A percentile compares a stretch with the other conserved stretches of the same genome.
These are phyloP conservation scores for Trebouxia gelatinosa DNA, from an alignment of 163 green algal genomes.

Conservation along the genomic window DNA sequence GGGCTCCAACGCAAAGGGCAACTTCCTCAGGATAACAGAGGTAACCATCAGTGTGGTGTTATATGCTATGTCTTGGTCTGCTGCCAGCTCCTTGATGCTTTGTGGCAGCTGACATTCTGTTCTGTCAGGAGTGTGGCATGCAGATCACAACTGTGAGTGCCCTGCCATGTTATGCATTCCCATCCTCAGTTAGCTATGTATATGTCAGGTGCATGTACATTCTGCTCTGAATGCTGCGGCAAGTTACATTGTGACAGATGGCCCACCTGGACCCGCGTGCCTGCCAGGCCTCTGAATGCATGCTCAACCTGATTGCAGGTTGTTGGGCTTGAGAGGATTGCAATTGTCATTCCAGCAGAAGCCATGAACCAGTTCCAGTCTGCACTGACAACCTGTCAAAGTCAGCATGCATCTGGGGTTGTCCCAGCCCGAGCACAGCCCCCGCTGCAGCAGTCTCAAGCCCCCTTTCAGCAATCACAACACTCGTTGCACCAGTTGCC, in stretches of 20 bases:
- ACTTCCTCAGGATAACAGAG: constrained; percentile 40
- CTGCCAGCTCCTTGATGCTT: neutral
- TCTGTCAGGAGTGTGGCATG: neutral
- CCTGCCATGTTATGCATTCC: too few species aligned
- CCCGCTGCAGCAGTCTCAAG: neutral
- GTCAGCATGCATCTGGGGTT: constrained; percentile 21
- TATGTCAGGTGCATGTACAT: too few species aligned
- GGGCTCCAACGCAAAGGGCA: constrained; percentile 34
- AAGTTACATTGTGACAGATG: too few species aligned
- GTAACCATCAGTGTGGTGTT: constrained; percentile 1
- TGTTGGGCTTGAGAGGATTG: constrained; percentile 29
- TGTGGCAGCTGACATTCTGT: neutral
- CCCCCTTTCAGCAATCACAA: neutral
- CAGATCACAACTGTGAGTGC: too few species aligned
- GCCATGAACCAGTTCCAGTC: constrained; percentile 34
- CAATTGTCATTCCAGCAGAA: constrained; percentile 33
- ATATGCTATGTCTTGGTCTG: neutral
- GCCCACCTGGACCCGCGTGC: too few species aligned
- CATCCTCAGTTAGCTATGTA: too few species aligned
- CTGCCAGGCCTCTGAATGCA: neutral
- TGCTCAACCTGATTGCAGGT: constrained; percentile 2
- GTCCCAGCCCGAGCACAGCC: neutral
- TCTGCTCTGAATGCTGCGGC: too few species aligned
- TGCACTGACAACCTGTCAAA: constrained; percentile 19
- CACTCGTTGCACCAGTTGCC: neutral